Percentiles rank a stretch among this genome's conserved stretches.
phyloP scores from a whole-genome alignment of 768 basidiomycete species.

The Termitomyces heimii region DNA sequence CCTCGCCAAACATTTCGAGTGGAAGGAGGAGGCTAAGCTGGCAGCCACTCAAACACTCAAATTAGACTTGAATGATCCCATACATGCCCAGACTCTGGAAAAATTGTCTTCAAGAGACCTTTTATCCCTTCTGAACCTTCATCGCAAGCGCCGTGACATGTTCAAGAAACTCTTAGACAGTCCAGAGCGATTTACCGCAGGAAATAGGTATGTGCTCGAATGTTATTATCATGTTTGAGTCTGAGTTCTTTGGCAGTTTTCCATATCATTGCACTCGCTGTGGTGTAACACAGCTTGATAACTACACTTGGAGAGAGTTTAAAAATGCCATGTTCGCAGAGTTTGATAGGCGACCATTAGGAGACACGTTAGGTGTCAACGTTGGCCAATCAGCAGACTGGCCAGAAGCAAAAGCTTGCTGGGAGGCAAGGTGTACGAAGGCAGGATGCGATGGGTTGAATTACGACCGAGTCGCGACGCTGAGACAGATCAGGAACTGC shows the following conservation, averaged over 20 bases:
- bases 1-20: slow-evolving; percentile 55
- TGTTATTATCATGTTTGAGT: not conserved
- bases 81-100: slow-evolving; percentile 36
- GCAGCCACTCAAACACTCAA: slow-evolving; percentile 55
- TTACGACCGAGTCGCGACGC: slow-evolving; percentile 54
- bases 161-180: slow-evolving; percentile 49
- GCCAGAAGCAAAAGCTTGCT: slow-evolving; percentile 55
- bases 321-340: slow-evolving; percentile 52
- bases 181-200: slow-evolving; percentile 52
- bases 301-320: slow-evolving; percentile 56
- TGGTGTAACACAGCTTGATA: slow-evolving; percentile 45
- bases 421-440: slow-evolving; percentile 53
- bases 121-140: slow-evolving; percentile 51
- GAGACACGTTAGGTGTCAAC: slow-evolving; percentile 38
- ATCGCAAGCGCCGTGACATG: slow-evolving; percentile 44
- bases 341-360: slow-evolving; percentile 54
- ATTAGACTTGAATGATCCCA: slow-evolving; percentile 40
- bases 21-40: slow-evolving; percentile 48
- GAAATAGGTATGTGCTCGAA: slow-evolving; percentile 29
- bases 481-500: slow-evolving; percentile 53
- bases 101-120: slow-evolving; percentile 47
- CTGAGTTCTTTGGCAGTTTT: slow-evolving; percentile 15
- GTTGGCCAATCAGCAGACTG: slow-evolving; percentile 46
- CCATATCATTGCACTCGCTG: slow-evolving; percentile 49
- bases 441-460: slow-evolving; percentile 44